phyloP scores from a whole-genome alignment of 2,329 filamentous ascomycete species.

The Metarhizium guizhouense region DNA sequence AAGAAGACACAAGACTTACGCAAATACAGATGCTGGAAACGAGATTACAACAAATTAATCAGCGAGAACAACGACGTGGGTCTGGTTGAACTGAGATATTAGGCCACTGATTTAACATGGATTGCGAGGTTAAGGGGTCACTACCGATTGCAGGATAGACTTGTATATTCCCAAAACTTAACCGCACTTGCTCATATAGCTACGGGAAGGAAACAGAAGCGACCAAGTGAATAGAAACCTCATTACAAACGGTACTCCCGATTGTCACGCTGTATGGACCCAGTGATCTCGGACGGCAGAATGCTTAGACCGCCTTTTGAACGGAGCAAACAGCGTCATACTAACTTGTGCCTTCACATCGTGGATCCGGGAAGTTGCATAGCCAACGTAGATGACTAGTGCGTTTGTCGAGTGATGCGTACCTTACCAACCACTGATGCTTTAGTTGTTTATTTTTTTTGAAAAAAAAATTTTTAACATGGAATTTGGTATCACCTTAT shows the following conservation, averaged over 20 bases:
- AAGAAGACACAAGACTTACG: neutral
- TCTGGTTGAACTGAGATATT: neutral
- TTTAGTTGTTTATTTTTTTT: neutral
- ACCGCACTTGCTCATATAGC: neutral
- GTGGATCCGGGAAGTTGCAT: neutral
- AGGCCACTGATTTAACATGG: neutral
- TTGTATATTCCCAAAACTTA: neutral
- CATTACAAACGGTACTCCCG: neutral
- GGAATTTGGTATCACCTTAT: no score
- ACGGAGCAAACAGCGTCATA: neutral
- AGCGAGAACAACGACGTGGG: neutral
- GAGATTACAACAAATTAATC: neutral
- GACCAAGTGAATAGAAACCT: neutral
- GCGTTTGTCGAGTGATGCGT: neutral
- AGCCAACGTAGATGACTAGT: neutral
- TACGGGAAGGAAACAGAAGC: neutral
- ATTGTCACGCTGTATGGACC: neutral
- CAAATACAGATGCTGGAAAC: neutral
- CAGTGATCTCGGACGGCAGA: neutral
- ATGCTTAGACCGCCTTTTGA: neutral
- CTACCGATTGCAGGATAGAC: neutral
- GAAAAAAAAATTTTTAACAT: no score
- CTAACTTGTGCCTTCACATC: neutral
- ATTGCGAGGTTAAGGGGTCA: neutral
- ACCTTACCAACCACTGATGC: neutral